Base-by-base conservation (phyloP, 495 filamentous ascomycete genomes). In the Aspergillus cristatus region DNA sequence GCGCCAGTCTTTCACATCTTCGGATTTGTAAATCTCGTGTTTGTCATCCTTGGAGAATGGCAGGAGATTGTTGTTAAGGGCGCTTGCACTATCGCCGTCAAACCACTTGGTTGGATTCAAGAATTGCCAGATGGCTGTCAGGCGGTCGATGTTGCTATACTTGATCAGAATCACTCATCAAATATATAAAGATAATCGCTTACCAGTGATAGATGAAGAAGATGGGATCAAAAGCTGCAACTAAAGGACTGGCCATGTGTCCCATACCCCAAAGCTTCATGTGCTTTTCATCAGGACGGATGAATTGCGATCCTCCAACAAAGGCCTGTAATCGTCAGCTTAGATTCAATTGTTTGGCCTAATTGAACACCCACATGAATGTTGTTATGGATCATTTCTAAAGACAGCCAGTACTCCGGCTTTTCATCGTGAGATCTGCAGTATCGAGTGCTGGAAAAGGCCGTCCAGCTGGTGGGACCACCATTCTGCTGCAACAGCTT, bases 381-480 rank as follows among this genome's bases (percentile, higher is more conserved):
- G 17, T 40, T 40, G 17, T 40, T 40, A 18, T 40, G 37, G 18
- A 40, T 34, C 5, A 26, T 32, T 14, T 40, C 37, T n/a, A 40
- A 17, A 10, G 4, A 14, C 17, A 40, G 1, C 14, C 28, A 15
- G 18, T 40, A 22, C 29, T 40, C 32, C 14, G 13, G 14, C 15
- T 33, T 16, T 1, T 16, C 28, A 1, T 32, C 20, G 12, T 16
- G 17, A 17, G 6, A 3, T n/a, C n/a, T 30, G 10, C 13, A 14
- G 37, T 25, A 40, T 5, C 29, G 14, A 14, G 37, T 40, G 29
- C 14, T 25, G 13, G 37, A 13, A 33, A 40, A 40, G 13, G 28
- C 29, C 14, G 28, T 28, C 37, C 37, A 40, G 17, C 3, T 14
- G 12, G 18, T 12, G 7, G 32, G 17, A 17, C 29, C 29, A 4